Evolutionary conservation across 139 green algal genomes (phyloP).

Genomic region (Eudorina sp.): DNA sequence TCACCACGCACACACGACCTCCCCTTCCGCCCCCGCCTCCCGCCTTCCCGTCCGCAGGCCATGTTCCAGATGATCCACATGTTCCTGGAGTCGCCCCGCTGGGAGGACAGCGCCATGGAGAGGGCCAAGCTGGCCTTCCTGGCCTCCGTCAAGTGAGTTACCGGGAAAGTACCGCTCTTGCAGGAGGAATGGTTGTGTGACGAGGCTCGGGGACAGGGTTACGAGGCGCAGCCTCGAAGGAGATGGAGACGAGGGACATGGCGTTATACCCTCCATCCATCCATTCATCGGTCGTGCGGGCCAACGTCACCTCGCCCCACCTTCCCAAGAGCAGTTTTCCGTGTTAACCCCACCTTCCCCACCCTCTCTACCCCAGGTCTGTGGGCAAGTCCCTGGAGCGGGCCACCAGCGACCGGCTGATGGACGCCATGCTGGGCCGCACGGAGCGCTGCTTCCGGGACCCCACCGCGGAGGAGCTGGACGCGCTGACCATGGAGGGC

Average conservation of each 20-base stretch:
- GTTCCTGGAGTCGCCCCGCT: slow-evolving; percentile 73
- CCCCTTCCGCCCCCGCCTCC: neutral
- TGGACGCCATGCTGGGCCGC: slow-evolving; percentile 87
- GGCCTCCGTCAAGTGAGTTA: slow-evolving; percentile 45
- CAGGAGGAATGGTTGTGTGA: too few relatives aligned
- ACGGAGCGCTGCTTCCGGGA: slow-evolving; percentile 89
- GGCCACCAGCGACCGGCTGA: slow-evolving; percentile 84
- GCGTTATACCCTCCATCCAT: too few relatives aligned
- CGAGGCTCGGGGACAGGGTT: too few relatives aligned
- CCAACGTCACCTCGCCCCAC: neutral
- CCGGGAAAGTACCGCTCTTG: too few relatives aligned
- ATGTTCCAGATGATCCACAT: slow-evolving; percentile 84
- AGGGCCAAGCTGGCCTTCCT: slow-evolving; percentile 81
- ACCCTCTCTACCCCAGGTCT: slow-evolving; percentile 53
- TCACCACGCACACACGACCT: too few relatives aligned
- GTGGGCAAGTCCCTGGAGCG: slow-evolving; percentile 92
- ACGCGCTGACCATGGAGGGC: slow-evolving; percentile 87
- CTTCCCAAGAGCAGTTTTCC: too few relatives aligned
- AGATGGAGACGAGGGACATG: too few relatives aligned
- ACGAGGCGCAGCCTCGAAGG: too few relatives aligned
- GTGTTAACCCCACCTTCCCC: neutral
- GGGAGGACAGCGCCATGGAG: slow-evolving; percentile 78
- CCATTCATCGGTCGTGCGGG: neutral
- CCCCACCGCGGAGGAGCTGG: slow-evolving; percentile 85
- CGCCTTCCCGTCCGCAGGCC: slow-evolving; percentile 1